phyloP scores from a whole-genome alignment of 345 rosid genomes.

The Sisymbrium altissimum region DNA sequence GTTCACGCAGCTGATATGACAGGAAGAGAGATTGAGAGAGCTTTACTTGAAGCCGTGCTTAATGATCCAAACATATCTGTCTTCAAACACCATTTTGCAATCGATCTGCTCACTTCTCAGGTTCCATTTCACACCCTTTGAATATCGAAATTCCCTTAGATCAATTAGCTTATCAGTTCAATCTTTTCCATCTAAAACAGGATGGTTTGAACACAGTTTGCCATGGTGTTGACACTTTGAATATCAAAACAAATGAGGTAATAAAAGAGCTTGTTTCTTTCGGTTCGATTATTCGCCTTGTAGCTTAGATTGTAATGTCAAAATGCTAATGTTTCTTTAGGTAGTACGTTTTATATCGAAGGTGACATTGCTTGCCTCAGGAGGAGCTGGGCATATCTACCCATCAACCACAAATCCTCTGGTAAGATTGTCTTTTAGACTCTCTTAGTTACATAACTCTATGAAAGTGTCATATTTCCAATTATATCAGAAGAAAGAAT shows the following conservation, averaged over 20 bases:
- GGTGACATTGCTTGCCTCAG: constrained; percentile 95
- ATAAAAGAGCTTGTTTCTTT: constrained; percentile 1
- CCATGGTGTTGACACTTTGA: constrained; percentile 83
- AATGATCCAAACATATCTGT: constrained; percentile 73
- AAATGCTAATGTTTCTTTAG: constrained; percentile 37
- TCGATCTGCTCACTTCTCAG: constrained; percentile 91
- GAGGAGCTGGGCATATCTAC: constrained; percentile 97
- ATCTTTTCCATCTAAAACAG: constrained; percentile 39
- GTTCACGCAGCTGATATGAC: constrained; percentile 99
- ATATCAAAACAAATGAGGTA: constrained; percentile 84
- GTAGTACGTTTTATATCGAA: constrained; percentile 83
- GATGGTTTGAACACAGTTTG: constrained; percentile 73
- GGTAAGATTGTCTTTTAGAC: constrained; percentile 40
- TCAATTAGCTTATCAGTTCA: background rate
- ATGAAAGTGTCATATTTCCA: background rate
- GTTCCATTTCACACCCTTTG: constrained; percentile 28
- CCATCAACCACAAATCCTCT: constrained; percentile 91
- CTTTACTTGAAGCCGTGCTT: constrained; percentile 74
- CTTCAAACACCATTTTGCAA: constrained; percentile 85
- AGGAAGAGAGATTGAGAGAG: constrained; percentile 95
- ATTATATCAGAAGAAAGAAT: background rate
- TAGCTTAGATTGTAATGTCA: constrained; percentile 6
- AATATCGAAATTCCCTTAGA: background rate
- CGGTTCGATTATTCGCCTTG: background rate
- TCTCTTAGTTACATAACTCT: constrained; percentile 16